These are phyloP conservation scores for Centaurea solstitialis DNA, from an alignment of 129 eudicot genomes.

Conservation along the genomic window DNA sequence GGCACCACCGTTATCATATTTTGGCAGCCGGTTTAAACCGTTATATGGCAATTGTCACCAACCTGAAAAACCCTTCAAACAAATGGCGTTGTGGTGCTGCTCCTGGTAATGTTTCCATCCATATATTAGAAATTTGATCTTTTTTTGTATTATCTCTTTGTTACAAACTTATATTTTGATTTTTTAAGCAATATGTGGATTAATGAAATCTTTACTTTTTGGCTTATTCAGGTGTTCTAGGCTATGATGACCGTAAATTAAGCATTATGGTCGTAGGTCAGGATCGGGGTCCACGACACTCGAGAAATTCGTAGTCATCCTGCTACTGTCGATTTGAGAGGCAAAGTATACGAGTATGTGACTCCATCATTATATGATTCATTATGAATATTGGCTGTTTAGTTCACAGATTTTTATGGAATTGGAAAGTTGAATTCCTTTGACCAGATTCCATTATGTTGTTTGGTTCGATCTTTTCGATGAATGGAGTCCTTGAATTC, in stretches of 20 bases:
- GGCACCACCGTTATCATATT: conserved; percentile 85
- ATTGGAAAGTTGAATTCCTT: too few relatives aligned
- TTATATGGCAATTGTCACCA: conserved; percentile 89
- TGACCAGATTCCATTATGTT: too few relatives aligned
- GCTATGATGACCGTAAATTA: conserved; percentile 99
- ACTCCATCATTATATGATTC: background rate
- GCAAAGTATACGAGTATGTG: conserved; percentile 91
- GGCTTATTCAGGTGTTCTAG: conserved; percentile 30
- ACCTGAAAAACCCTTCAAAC: conserved; percentile 87
- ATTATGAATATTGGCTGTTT: too few relatives aligned
- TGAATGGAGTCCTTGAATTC: too few relatives aligned
- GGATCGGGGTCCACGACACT: conserved; percentile 68
- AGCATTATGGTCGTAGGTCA: conserved; percentile 67
- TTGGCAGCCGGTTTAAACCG: conserved; percentile 97
- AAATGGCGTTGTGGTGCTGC: conserved; percentile 99
- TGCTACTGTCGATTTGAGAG: conserved; percentile 82
- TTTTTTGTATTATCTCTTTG: background rate
- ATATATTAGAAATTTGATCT: conserved; percentile 37
- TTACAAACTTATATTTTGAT: background rate
- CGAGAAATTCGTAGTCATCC: conserved; percentile 97
- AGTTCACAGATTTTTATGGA: too few relatives aligned
- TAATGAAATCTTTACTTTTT: conserved; percentile 2
- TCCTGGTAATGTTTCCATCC: too few relatives aligned
- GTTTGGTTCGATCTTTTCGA: too few relatives aligned
- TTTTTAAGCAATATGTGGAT: background rate